Conservation (phyloP, 331 rosid species). For the Cucumis variabilis region DNA sequence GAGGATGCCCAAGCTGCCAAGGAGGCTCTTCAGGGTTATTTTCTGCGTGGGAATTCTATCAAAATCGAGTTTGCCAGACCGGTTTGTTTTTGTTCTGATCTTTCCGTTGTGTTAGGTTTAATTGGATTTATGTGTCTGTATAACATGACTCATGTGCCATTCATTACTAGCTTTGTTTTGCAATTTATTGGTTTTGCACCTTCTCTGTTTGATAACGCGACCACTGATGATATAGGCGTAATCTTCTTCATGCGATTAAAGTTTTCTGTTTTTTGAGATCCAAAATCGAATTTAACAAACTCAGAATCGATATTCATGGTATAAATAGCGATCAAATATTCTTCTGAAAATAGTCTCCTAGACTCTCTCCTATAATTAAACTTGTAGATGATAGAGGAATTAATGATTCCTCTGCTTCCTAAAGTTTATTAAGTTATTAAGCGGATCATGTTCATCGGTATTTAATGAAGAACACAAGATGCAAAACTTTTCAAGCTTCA, state of each 20-base stretch:
- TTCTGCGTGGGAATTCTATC: constrained; percentile 56
- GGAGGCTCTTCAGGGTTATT: constrained; percentile 72
- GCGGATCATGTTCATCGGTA: neutral
- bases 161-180: neutral
- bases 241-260: neutral
- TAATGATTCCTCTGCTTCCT: constrained; percentile 1
- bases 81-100: constrained; percentile 88
- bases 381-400: constrained; percentile 17
- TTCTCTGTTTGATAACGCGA: neutral
- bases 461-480: neutral
- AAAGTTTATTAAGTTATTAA: constrained; percentile 3
- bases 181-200: neutral
- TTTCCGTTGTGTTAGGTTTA: constrained; percentile 47
- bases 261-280: neutral
- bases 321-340: neutral
- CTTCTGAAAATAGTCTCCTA: neutral
- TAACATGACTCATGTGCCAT: constrained; percentile 26
- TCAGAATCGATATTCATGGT: neutral
- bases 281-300: neutral
- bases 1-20: constrained; percentile 93
- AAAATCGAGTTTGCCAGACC: constrained; percentile 91
- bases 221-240: constrained; percentile 11
- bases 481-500: neutral
- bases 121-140: constrained; percentile 41
- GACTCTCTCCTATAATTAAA: constrained; percentile 15